Conservation (phyloP, 768 basidiomycete genomes). For the Boletus speciosus region DNA sequence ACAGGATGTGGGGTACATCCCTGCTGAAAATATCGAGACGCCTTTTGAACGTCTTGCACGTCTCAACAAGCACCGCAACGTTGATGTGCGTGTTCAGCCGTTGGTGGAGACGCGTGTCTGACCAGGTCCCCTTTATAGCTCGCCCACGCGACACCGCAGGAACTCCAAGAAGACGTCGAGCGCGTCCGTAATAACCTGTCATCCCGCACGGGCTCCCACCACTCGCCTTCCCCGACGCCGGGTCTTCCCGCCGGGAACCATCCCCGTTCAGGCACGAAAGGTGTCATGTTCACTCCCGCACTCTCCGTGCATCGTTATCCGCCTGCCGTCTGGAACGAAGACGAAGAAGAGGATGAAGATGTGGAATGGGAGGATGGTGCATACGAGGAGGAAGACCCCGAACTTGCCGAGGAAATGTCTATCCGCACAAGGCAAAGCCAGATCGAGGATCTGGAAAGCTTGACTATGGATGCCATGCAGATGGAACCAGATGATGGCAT, state of each 20-base stretch:
- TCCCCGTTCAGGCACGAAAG: constrained; percentile 33
- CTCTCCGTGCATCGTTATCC: constrained; percentile 72
- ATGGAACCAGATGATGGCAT: constrained; percentile 83
- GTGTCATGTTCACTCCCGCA: constrained; percentile 70
- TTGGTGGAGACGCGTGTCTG: background rate
- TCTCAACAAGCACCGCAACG: constrained; percentile 95
- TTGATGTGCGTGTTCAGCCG: constrained; percentile 64
- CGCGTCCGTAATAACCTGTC: constrained; percentile 50
- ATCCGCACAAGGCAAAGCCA: constrained; percentile 38
- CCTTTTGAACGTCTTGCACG: constrained; percentile 94
- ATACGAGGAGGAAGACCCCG: constrained; percentile 67
- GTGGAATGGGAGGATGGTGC: constrained; percentile 60
- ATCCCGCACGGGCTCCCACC: constrained; percentile 46
- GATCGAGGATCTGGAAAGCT: constrained; percentile 28
- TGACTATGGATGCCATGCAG: constrained; percentile 28
- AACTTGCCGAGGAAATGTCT: constrained; percentile 56
- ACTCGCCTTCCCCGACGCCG: constrained; percentile 46
- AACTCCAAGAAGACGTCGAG: constrained; percentile 57
- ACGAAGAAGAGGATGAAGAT: constrained; percentile 57
- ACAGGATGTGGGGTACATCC: constrained; percentile 98
- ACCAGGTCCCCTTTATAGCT: constrained; percentile 17
- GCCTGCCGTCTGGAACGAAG: constrained; percentile 80
- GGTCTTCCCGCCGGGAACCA: constrained; percentile 32
- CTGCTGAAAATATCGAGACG: constrained; percentile 98
- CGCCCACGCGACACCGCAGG: constrained; percentile 39